These are phyloP conservation scores for Amanita jacksonii DNA, from an alignment of 768 basidiomycete species.

Conservation along the genomic window DNA sequence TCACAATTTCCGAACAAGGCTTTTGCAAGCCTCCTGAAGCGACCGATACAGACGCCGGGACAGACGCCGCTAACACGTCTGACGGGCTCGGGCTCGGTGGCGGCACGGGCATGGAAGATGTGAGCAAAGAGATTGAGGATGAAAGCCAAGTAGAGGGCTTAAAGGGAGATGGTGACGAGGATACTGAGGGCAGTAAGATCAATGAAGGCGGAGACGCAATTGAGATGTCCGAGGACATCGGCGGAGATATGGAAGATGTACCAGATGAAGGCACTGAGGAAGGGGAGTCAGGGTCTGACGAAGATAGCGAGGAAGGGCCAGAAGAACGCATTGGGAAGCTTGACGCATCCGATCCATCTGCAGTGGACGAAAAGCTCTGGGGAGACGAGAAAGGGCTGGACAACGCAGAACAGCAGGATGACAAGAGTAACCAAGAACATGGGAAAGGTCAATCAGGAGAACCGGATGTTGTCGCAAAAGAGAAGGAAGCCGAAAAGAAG, in stretches of 20 bases:
- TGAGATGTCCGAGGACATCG: constrained; percentile 89
- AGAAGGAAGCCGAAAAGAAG: constrained; percentile 31
- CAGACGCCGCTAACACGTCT: constrained; percentile 37
- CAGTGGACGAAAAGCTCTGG: constrained; percentile 96
- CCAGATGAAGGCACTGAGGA: constrained; percentile 52
- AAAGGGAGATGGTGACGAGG: constrained; percentile 49
- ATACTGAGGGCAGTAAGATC: constrained; percentile 33
- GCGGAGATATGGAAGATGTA: constrained; percentile 77
- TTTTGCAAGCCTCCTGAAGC: constrained; percentile 86
- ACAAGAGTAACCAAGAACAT: constrained; percentile 52
- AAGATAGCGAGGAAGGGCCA: constrained; percentile 48
- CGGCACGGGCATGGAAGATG: constrained; percentile 77
- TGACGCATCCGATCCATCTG: constrained; percentile 72
- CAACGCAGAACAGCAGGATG: constrained; percentile 39
- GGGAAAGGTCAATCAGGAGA: constrained; percentile 37
- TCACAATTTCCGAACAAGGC: constrained; percentile 71
- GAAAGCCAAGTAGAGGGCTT: constrained; percentile 96
- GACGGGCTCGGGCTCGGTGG: constrained; percentile 86
- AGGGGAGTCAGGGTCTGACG: constrained; percentile 37
- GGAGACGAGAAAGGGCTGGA: constrained; percentile 67
- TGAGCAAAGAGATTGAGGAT: constrained; percentile 91
- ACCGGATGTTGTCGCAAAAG: constrained; percentile 76
- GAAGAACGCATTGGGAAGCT: constrained; percentile 83
- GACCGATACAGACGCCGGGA: constrained; percentile 41
- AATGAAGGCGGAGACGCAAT: constrained; percentile 67